These are phyloP conservation scores for Fusarium floridanum DNA, from an alignment of 2,329 filamentous ascomycete genomes.

Conservation along the genomic window DNA sequence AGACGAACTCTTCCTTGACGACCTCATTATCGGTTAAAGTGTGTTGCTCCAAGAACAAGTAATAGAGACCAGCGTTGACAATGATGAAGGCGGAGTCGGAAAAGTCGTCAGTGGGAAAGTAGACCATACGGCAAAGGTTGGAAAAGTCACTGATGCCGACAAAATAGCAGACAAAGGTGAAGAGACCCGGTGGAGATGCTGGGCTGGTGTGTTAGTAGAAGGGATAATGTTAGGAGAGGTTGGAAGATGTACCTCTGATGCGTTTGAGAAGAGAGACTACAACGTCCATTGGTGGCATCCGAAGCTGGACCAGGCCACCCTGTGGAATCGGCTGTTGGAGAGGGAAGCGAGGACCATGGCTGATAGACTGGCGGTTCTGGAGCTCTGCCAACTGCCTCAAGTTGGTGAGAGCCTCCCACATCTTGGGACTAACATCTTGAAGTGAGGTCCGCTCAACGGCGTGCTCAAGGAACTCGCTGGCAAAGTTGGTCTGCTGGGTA, in stretches of 20 bases:
- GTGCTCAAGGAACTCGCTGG: conserved; percentile 66
- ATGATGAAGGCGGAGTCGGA: conserved; percentile 64
- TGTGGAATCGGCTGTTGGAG: conserved; percentile 60
- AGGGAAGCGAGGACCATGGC: conserved; percentile 59
- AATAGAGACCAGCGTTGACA: conserved; percentile 63
- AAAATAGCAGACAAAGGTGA: conserved; percentile 64
- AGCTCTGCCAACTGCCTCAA: conserved; percentile 66
- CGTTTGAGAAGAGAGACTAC: conserved; percentile 64
- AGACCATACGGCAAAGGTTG: conserved; percentile 62
- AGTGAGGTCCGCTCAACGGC: conserved; percentile 64
- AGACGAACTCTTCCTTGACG: conserved; percentile 53
- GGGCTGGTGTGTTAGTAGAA: conserved; percentile 44
- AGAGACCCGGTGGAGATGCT: conserved; percentile 59
- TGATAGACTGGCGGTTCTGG: conserved; percentile 58
- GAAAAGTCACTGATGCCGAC: conserved; percentile 64
- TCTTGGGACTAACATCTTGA: conserved; percentile 61
- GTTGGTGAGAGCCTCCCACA: conserved; percentile 64
- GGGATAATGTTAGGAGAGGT: neutral
- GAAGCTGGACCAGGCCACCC: conserved; percentile 63
- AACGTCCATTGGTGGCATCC: conserved; percentile 65
- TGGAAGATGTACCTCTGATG: conserved; percentile 55
- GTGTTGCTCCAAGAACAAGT: conserved; percentile 62
- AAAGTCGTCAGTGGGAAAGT: conserved; percentile 65
- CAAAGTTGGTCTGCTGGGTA: conserved; percentile 65
- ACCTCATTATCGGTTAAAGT: conserved; percentile 51